phyloP scores from a whole-genome alignment of 108 stramenopile species.

The Phaeodactylum tricornutum region DNA sequence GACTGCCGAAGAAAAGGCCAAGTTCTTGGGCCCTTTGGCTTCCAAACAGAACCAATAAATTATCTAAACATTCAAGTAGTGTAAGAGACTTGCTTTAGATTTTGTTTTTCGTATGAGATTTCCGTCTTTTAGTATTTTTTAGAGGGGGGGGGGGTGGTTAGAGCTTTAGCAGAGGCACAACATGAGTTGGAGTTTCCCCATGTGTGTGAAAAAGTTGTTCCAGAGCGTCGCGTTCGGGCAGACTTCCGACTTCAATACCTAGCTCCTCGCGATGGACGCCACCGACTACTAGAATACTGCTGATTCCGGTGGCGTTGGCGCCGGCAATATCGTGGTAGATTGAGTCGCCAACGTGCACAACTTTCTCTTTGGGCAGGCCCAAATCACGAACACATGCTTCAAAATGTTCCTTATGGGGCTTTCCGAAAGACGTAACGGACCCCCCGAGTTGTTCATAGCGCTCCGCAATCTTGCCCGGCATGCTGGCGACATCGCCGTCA shows the following conservation, averaged over 20 bases:
- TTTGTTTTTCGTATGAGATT: no score
- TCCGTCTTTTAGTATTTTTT: neutral
- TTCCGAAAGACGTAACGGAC: constrained; percentile 41
- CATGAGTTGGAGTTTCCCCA: constrained; percentile 25
- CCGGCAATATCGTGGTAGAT: constrained; percentile 82
- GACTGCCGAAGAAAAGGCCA: constrained; percentile 97
- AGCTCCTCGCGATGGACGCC: constrained; percentile 67
- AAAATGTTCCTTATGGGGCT: constrained; percentile 57
- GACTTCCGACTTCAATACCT: constrained; percentile 8
- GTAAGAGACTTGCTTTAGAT: neutral
- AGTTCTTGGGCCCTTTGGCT: constrained; percentile 97
- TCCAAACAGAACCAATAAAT: constrained; percentile 71
- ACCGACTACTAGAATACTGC: constrained; percentile 52
- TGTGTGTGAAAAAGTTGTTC: constrained; percentile 22
- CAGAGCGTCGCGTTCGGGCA: constrained; percentile 8
- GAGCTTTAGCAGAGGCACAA: constrained; percentile 20
- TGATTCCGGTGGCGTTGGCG: constrained; percentile 62
- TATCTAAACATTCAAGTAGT: neutral
- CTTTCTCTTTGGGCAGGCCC: constrained; percentile 15
- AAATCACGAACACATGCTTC: constrained; percentile 39
- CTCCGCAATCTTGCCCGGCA: constrained; percentile 70
- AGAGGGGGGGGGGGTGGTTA: neutral
- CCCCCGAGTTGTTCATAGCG: constrained; percentile 49
- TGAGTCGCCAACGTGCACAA: constrained; percentile 81
- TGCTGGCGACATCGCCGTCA: constrained; percentile 37